phyloP scores from a whole-genome alignment of 176 grass and related monocot genomes.

The Leersia perrieri region DNA sequence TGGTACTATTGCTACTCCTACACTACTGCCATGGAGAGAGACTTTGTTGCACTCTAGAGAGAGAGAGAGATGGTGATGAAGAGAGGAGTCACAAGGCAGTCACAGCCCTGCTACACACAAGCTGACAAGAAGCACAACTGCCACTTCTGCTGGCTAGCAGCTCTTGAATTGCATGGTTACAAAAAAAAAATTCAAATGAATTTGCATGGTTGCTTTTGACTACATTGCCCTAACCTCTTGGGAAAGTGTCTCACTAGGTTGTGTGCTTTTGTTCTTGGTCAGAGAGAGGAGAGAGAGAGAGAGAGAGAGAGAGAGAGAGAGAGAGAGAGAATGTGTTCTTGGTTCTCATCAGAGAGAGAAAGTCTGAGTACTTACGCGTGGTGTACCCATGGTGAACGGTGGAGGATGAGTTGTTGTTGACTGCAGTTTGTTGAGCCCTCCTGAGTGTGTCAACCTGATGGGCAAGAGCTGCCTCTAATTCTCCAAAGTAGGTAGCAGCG shows the following conservation, averaged over 20 bases:
- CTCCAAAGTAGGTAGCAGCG: constrained; percentile 60
- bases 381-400: constrained; percentile 45
- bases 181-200: not conserved
- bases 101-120: constrained; percentile 41
- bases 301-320: constrained; percentile 29
- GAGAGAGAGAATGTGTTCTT: constrained; percentile 1
- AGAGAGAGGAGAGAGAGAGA: constrained; percentile 28
- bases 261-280: constrained; percentile 31
- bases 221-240: constrained; percentile 46
- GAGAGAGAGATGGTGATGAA: constrained; percentile 13
- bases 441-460: constrained; percentile 57
- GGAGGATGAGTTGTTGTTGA: too few relatives aligned
- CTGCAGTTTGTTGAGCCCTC: constrained; percentile 43
- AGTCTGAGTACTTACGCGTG: constrained; percentile 40
- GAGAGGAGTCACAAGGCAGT: constrained; percentile 32
- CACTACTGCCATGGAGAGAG: constrained; percentile 29
- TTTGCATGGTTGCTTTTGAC: constrained; percentile 55
- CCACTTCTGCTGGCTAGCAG: constrained; percentile 21
- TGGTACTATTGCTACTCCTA: too few relatives aligned
- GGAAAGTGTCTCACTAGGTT: constrained; percentile 38
- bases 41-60: constrained; percentile 25
- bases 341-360: too few relatives aligned
- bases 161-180: constrained; percentile 14
- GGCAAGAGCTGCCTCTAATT: constrained; percentile 80
- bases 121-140: constrained; percentile 24